These are phyloP conservation scores for Saccharomyces hybrid DNA, from an alignment of 1,139 yeast genomes.

Conservation along the genomic window DNA sequence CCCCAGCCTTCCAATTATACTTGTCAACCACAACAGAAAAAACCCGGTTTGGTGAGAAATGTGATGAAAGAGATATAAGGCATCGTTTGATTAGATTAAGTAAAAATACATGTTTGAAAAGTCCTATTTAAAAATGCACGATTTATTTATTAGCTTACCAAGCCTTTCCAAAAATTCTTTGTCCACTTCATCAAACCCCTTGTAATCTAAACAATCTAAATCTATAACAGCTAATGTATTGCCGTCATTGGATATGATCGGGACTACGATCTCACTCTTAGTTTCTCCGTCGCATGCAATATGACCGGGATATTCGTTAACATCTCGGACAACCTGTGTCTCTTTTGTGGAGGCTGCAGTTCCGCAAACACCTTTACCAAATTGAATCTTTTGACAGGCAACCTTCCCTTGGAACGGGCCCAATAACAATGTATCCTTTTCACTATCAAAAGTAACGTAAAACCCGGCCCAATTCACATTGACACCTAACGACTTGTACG, in stretches of 20 bases:
- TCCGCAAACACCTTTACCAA: conserved; percentile 92
- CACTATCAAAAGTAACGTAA: conserved; percentile 41
- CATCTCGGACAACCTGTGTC: conserved; percentile 74
- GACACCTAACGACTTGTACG: conserved; percentile 51
- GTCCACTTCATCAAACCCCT: conserved; percentile 66
- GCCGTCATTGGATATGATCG: conserved; percentile 44
- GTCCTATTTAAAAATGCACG: conserved; percentile 23
- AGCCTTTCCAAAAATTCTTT: conserved; percentile 50
- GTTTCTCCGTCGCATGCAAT: conserved; percentile 97
- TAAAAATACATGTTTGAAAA: not conserved
- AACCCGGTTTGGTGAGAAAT: not conserved
- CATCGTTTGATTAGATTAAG: not conserved
- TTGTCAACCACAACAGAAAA: not conserved
- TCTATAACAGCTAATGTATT: conserved; percentile 69
- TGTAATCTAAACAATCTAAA: conserved; percentile 60
- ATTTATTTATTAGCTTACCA: conserved; percentile 42
- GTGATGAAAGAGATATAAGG: not conserved
- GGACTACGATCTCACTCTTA: conserved; percentile 87
- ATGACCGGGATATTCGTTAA: conserved; percentile 77
- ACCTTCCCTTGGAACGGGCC: conserved; percentile 98
- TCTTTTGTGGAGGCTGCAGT: conserved; percentile 51
- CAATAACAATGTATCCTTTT: conserved; percentile 46
- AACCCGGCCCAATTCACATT: conserved; percentile 92
- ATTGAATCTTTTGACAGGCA: conserved; percentile 75
- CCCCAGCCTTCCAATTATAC: not conserved